phyloP scores from a whole-genome alignment of 306 rosid species.

The Cucumis hystrix region DNA sequence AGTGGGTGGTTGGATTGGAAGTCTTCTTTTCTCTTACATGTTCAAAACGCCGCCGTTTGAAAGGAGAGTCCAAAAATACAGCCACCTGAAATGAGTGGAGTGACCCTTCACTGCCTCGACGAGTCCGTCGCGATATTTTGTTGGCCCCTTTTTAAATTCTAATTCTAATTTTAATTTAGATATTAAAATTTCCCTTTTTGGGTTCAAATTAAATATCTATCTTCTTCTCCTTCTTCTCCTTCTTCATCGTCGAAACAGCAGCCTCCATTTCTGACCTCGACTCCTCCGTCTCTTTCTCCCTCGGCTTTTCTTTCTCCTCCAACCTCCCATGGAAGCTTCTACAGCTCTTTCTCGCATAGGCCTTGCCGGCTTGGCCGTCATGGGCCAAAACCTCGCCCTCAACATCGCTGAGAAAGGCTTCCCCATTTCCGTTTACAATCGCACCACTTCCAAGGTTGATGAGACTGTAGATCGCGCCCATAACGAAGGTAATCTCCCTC shows the following conservation, averaged over 20 bases:
- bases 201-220: neutral
- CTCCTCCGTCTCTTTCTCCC: neutral
- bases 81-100: neutral
- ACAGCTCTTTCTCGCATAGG: constrained; percentile 74
- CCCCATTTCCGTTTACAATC: constrained; percentile 95
- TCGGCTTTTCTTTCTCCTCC: neutral
- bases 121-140: constrained; percentile 50
- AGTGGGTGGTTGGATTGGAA: no score
- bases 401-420: constrained; percentile 93
- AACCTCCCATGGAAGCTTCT: constrained; percentile 42
- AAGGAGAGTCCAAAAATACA: neutral
- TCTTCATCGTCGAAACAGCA: neutral
- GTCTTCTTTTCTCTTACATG: no score
- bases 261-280: neutral
- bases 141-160: neutral
- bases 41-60: neutral
- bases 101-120: constrained; percentile 70
- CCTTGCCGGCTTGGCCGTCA: constrained; percentile 81
- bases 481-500: constrained; percentile 54
- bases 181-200: neutral
- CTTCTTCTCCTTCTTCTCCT: neutral
- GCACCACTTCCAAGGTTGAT: constrained; percentile 72
- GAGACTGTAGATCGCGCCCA: constrained; percentile 76
- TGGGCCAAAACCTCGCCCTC: constrained; percentile 97
- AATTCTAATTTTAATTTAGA: neutral